phyloP scores from a whole-genome alignment of 495 filamentous ascomycete genomes.

The Penicillium goetzii region DNA sequence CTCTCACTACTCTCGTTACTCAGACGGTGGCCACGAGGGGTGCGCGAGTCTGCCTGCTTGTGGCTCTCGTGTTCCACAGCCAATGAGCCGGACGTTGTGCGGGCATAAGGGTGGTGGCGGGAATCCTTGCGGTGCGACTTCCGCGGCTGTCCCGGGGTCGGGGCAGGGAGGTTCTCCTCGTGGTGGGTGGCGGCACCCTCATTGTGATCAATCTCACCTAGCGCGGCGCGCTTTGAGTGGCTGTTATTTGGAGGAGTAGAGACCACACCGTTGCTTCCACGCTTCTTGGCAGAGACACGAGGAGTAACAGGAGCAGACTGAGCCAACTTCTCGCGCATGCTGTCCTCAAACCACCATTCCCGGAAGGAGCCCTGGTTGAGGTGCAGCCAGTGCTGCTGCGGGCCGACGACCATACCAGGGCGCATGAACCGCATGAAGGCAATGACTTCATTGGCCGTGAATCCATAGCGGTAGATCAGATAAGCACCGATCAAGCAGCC shows the following conservation, averaged over 20 bases:
- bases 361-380: constrained; percentile 95
- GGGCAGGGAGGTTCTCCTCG: constrained; percentile 87
- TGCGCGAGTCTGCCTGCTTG: constrained; percentile 48
- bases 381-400: constrained; percentile 99
- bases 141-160: constrained; percentile 92
- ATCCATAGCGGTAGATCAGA: constrained; percentile 96
- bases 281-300: constrained; percentile 59
- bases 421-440: constrained; percentile 99
- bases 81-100: constrained; percentile 47
- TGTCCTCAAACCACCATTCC: constrained; percentile 97
- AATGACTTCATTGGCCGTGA: constrained; percentile 97
- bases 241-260: constrained; percentile 82
- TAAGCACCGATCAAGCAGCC: constrained; percentile 97
- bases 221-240: constrained; percentile 73
- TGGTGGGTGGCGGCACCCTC: constrained; percentile 59
- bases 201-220: constrained; percentile 89
- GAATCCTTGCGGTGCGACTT: constrained; percentile 74
- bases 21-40: constrained; percentile 36
- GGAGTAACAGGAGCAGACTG: constrained; percentile 76
- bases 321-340: constrained; percentile 67
- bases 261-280: constrained; percentile 61
- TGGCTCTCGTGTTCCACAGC: constrained; percentile 39
- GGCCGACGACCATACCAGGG: constrained; percentile 97
- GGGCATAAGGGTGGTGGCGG: constrained; percentile 58
- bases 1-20: constrained; percentile 63